Evolutionary conservation across 2,329 filamentous ascomycete species (phyloP), one percentile per base, ranked within the genome.

Genomic region (Penicillium sp.): DNA sequence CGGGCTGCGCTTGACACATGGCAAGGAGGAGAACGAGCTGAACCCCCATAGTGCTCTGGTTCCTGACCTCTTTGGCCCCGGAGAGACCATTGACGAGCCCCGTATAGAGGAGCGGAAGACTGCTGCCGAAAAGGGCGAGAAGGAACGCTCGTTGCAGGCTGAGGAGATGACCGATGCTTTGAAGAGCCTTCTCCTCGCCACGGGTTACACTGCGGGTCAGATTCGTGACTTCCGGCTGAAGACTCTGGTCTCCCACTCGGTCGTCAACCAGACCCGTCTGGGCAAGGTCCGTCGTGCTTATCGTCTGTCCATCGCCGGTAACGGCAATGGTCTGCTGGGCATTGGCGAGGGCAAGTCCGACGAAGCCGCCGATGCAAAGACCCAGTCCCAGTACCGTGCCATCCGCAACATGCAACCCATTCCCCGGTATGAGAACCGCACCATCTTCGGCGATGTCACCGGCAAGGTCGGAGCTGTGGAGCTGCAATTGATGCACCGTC

Each of bases 341-440:
- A 83, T 98, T 60, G 95, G 95, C 58, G 90, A 94, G 78, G 93
- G 91, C 68, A 99, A 98, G 82, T 89, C 90, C 10, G 86, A 88
- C 31, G 92, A 97, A 76, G 71, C 81, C 1, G 79, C 82, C 35
- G 86, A 90, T 60, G 91, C 91, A 0, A 75, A 79, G 41, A 79
- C 83, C 64, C 92, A 96, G 79, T 90, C 92, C 47, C 86, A 85
- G 76, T 86, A 92, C 79, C 83, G 89, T 65, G 94, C 95, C 25
- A 90, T 98, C 68, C 84, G 90, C 71, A 97, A 95, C 81, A 92
- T 99, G 91, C 86, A 87, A 80, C 93, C 95, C n/a, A 87, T 99
- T 57, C 86, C 88, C 52, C 84, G 94, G 59, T 99, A 98, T 74
- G 95, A 99, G 82, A 84, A 92, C 69, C 84, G 95, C 63, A 99